Conservation (phyloP, 129 eudicot genomes). For the Glebionis coronaria region DNA sequence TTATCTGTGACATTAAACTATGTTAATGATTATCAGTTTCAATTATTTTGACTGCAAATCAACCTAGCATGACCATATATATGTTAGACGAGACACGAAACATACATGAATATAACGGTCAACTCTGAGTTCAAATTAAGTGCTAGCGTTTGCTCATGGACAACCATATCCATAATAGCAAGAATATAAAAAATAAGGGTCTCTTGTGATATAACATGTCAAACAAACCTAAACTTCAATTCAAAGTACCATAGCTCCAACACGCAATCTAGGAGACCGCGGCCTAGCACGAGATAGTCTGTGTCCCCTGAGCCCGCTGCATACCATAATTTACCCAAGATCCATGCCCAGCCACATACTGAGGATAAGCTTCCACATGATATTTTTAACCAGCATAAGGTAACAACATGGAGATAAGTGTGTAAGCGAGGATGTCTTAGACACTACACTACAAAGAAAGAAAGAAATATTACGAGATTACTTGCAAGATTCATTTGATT, state of each 20-base stretch:
- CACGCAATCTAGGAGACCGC: constrained; percentile 29
- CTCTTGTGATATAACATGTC: constrained; percentile 35
- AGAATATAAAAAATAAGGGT: constrained; percentile 21
- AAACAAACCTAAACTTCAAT: constrained; percentile 44
- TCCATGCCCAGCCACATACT: constrained; percentile 83
- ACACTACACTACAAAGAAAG: no score
- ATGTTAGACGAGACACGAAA: constrained; percentile 22
- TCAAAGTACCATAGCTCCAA: constrained; percentile 39
- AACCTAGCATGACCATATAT: no score
- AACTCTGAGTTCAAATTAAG: constrained; percentile 27
- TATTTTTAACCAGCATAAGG: no score
- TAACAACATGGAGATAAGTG: no score
- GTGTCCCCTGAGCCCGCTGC: constrained; percentile 72
- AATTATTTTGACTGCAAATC: no score
- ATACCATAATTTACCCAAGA: constrained; percentile 81
- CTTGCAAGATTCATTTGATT: no score
- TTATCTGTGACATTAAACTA: no score
- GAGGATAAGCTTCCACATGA: constrained; percentile 79
- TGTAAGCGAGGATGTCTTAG: no score
- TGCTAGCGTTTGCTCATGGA: constrained; percentile 30
- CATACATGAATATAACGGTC: constrained; percentile 1
- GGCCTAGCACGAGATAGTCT: constrained; percentile 35
- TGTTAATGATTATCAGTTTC: no score
- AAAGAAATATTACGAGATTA: no score
- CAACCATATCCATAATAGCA: no score